Evolutionary conservation across 192 early-diverging fungal species (phyloP), one percentile per base, ranked within the genome.

Genomic region (Coemansia sp.): DNA sequence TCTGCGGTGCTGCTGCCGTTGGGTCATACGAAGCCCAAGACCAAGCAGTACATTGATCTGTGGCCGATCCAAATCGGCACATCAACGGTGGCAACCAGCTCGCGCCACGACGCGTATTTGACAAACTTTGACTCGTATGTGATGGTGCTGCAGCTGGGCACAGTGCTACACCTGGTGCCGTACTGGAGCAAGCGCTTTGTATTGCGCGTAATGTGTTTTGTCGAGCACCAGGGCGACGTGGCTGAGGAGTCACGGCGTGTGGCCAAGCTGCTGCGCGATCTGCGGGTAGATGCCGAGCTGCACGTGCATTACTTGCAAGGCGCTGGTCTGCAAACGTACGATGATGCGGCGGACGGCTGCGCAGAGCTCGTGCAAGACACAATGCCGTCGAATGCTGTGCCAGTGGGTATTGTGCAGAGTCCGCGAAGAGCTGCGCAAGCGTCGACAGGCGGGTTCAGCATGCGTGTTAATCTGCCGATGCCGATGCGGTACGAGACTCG

Each of bases 101-200:
- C 56, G 11, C 60, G 63, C 53, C 18, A 48, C 38, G 57, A 58
- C 14, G 62, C 67, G 38, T 78, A 65, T 68, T 69, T 70, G 57
- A 82, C 73, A 59, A 85, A 85, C 45, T 88, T 90, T 78, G 85
- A 87, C 53, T 87, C 88, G 0, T 89, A 89, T 61, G 85, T 88
- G 29, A 85, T 89, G 85, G 88, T 91, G 8, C 68, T 91, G 43
- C 89, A 91, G 72, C 82, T 91, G 53, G 89, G 87, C 16, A 88
- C 87, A 9, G 88, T 91, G 23, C 61, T 91, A 49, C 84, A 89
- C 39, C 82, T 89, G 83, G 87, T 88, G 8, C 85, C 85, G 3
- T 79, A 87, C 54, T 90, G 89, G 89, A 82, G 76, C 61, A 71
- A 83, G 24, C 83, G 83, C 63, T 89, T 81, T 59, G 47, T 37